Evolutionary conservation across 139 green algal species (phyloP).

Genomic region (Chlorella sp.): DNA sequence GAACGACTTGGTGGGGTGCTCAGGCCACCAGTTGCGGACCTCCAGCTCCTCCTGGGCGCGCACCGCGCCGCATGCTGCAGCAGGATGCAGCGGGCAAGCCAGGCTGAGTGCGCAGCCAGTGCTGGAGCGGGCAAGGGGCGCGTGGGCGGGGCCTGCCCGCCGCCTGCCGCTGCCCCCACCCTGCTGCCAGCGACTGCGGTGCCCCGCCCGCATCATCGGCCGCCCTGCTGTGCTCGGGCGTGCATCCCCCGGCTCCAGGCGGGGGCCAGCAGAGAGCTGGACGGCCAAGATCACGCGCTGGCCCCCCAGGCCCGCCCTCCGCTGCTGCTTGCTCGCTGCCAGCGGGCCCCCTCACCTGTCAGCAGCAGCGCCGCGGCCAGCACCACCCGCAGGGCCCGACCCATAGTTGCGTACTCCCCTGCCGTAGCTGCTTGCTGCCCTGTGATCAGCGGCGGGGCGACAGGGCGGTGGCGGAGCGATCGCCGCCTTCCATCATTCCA

Average conservation of each 20-base stretch:
- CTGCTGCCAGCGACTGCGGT: background rate
- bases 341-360: background rate
- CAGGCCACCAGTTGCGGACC: slow-evolving; percentile 41
- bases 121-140: background rate
- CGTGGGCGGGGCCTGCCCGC: no score
- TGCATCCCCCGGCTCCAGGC: no score
- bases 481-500: no score
- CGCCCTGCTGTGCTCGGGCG: no score
- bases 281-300: no score
- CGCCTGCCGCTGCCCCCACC: background rate
- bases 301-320: no score
- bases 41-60: slow-evolving; percentile 28
- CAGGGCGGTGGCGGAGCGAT: no score
- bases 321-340: no score
- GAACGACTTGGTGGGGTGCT: slow-evolving; percentile 47
- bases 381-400: background rate
- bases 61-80: slow-evolving; percentile 4
- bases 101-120: background rate
- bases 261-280: no score
- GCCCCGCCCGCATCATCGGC: no score
- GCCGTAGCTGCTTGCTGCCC: no score
- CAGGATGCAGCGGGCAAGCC: background rate
- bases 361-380: background rate
- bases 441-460: no score
- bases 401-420: background rate